phyloP scores from a whole-genome alignment of 441 rosid genomes.

The Viola pubescens region DNA sequence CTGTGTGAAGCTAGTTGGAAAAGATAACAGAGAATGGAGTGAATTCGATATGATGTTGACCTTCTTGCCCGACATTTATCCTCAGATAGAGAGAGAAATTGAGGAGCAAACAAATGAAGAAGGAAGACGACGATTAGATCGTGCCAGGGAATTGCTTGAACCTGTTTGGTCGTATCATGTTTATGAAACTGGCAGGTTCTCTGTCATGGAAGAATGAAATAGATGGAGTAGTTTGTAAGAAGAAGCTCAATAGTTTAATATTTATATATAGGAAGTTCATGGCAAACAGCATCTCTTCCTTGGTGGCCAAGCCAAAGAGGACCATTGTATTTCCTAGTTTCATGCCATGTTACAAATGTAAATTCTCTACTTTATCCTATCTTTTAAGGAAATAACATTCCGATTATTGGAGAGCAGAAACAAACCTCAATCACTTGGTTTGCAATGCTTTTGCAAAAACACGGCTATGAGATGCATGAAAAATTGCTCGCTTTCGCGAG shows the following conservation, averaged over 20 bases:
- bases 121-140: constrained; percentile 29
- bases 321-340: neutral
- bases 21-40: constrained; percentile 61
- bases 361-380: neutral
- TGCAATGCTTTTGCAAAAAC: too few relatives aligned
- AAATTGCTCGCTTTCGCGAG: too few relatives aligned
- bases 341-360: neutral
- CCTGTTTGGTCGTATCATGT: constrained; percentile 87
- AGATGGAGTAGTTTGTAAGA: neutral
- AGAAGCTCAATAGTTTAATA: neutral
- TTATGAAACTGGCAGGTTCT: constrained; percentile 68
- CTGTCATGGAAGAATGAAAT: constrained; percentile 42
- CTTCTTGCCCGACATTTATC: constrained; percentile 57
- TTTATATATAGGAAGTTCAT: neutral
- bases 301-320: neutral
- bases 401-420: neutral
- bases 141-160: constrained; percentile 57
- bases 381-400: neutral
- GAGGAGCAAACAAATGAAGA: constrained; percentile 45
- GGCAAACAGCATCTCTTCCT: too few relatives aligned
- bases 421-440: neutral
- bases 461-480: too few relatives aligned
- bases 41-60: constrained; percentile 63
- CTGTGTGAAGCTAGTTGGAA: constrained; percentile 43
- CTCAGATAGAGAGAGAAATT: constrained; percentile 49